Percentiles rank a stretch among this genome's conserved stretches.
Conservation (phyloP, 495 filamentous ascomycete genomes). For the Penicilliopsis zonata region DNA sequence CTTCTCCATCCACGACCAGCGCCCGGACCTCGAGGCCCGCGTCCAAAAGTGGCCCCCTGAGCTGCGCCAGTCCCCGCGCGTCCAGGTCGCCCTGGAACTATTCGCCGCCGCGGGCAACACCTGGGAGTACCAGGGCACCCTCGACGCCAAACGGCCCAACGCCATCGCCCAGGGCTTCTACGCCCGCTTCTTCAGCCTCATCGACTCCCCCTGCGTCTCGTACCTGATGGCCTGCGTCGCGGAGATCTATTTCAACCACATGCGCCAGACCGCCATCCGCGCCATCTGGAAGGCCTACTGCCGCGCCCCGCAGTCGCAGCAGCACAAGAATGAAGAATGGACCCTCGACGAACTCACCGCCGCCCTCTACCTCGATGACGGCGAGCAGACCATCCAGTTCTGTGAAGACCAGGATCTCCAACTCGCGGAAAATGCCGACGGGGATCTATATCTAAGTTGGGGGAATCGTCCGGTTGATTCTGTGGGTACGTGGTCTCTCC, state of each 20-base stretch:
- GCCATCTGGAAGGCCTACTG: conserved; percentile 49
- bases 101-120: conserved; percentile 57
- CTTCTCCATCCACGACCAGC: conserved; percentile 62
- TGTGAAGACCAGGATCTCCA: conserved; percentile 55
- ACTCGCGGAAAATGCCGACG: conserved; percentile 39
- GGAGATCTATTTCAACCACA: conserved; percentile 74
- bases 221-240: conserved; percentile 93
- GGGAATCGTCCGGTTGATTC: conserved; percentile 29
- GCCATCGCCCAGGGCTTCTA: conserved; percentile 51
- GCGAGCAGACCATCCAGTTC: conserved; percentile 57
- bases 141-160: conserved; percentile 44
- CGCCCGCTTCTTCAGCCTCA: conserved; percentile 60
- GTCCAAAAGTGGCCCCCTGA: conserved; percentile 59
- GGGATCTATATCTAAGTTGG: conserved; percentile 41
- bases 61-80: conserved; percentile 40
- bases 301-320: conserved; percentile 44
- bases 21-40: conserved; percentile 58
- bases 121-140: conserved; percentile 49
- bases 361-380: conserved; percentile 61
- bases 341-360: conserved; percentile 52
- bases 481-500: conserved; percentile 22
- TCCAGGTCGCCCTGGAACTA: conserved; percentile 55
- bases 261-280: conserved; percentile 67
- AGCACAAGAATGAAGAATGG: conserved; percentile 65
- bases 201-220: conserved; percentile 57